Percentiles rank a stretch among this genome's conserved stretches.
phyloP scores from a whole-genome alignment of 306 rosid species.

The Fagus crenata region DNA sequence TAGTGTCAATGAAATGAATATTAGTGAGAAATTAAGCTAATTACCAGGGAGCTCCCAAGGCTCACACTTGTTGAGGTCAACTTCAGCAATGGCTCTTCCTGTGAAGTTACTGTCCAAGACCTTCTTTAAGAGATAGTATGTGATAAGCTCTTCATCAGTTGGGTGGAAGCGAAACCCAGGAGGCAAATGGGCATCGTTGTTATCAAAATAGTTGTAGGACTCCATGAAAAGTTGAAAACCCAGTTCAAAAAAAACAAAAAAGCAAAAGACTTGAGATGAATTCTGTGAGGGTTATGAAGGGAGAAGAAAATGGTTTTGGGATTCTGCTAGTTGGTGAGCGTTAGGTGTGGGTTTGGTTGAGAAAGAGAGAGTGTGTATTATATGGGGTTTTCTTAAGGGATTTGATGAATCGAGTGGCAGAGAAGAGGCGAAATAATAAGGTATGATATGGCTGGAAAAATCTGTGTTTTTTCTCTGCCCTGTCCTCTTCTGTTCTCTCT shows the following conservation, averaged over 20 bases:
- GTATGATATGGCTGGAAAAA: constrained; percentile 54
- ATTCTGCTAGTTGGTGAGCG: constrained; percentile 10
- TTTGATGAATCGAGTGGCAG: constrained; percentile 60
- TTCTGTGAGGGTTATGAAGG: background rate
- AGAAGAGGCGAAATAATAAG: constrained; percentile 38
- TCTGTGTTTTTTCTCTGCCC: constrained; percentile 33
- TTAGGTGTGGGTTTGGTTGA: constrained; percentile 13
- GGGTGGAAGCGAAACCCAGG: constrained; percentile 98
- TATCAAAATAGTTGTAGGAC: constrained; percentile 19
- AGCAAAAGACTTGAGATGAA: background rate
- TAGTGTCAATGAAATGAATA: background rate
- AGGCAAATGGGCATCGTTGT: constrained; percentile 52
- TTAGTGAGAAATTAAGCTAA: background rate
- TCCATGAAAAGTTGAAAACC: constrained; percentile 28
- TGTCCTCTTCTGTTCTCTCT: constrained; percentile 42
- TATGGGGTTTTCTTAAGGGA: constrained; percentile 47
- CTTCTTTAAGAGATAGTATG: constrained; percentile 84
- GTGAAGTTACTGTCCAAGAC: constrained; percentile 70
- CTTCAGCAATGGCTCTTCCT: constrained; percentile 89
- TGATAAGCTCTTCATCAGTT: constrained; percentile 89
- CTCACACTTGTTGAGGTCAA: constrained; percentile 96
- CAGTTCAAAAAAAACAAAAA: background rate
- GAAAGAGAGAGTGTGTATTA: constrained; percentile 15
- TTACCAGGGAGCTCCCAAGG: constrained; percentile 98
- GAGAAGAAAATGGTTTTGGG: constrained; percentile 14